Evolutionary conservation across 192 early-diverging fungal genomes (phyloP).

Genomic region (Backusella psychrophila): DNA sequence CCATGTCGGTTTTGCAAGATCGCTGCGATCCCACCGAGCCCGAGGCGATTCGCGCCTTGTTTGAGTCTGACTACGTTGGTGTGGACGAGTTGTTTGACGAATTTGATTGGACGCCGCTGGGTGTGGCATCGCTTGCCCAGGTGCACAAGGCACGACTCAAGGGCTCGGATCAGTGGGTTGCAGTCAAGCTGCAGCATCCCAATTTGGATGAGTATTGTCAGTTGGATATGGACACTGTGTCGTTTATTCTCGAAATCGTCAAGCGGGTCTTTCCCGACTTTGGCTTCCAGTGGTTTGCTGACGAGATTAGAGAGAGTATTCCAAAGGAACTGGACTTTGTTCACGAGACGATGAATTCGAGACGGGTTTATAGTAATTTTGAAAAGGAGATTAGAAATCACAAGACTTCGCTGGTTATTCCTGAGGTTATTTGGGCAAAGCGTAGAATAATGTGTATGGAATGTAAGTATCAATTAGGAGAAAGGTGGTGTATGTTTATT

Average conservation of each 20-base stretch:
- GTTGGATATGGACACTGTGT: constrained; percentile 78
- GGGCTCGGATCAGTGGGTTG: constrained; percentile 50
- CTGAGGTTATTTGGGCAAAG: constrained; percentile 74
- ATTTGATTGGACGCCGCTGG: constrained; percentile 84
- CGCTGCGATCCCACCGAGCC: constrained; percentile 73
- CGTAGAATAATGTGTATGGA: constrained; percentile 88
- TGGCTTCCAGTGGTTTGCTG: constrained; percentile 85
- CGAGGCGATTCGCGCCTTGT: constrained; percentile 66
- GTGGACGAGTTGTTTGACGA: constrained; percentile 65
- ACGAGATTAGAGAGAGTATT: constrained; percentile 81
- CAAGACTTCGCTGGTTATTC: constrained; percentile 62
- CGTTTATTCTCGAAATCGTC: constrained; percentile 58
- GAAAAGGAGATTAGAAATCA: constrained; percentile 29
- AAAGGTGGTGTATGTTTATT: neutral
- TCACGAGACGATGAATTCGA: constrained; percentile 76
- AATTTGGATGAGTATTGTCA: constrained; percentile 71
- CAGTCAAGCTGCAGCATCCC: constrained; percentile 94
- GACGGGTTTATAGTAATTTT: constrained; percentile 64
- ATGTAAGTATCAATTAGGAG: constrained; percentile 42
- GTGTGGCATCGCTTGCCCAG: constrained; percentile 93
- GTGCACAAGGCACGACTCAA: constrained; percentile 81
- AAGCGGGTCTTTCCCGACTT: constrained; percentile 86
- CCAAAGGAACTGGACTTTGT: constrained; percentile 88
- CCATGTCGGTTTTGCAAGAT: constrained; percentile 83
- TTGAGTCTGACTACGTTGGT: constrained; percentile 71